Percentiles rank a stretch among this genome's conserved stretches.
These are phyloP conservation scores for Diaporthe batatas DNA, from an alignment of 2,329 filamentous ascomycete species.

Conservation along the genomic window DNA sequence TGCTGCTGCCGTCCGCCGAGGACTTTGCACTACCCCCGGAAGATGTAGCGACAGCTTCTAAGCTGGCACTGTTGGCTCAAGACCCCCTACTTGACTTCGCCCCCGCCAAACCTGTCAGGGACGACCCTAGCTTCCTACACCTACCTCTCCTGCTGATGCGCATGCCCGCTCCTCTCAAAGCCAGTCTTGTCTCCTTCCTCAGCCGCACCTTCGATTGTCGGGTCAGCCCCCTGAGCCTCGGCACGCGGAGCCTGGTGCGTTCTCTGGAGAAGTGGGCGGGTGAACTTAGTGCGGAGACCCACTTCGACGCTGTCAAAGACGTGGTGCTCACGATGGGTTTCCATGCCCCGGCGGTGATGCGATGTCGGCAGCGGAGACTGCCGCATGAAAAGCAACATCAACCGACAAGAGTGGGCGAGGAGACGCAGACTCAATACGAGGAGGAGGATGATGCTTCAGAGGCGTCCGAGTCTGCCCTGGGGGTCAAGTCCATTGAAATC, in stretches of 20 bases:
- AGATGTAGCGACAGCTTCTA: not conserved
- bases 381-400: not conserved
- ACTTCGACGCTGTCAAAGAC: slow-evolving; percentile 57
- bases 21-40: not conserved
- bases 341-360: slow-evolving; percentile 51
- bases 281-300: slow-evolving; percentile 52
- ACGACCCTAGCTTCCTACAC: slow-evolving; percentile 55
- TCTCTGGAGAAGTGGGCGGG: slow-evolving; percentile 67
- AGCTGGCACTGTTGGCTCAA: not conserved
- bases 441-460: slow-evolving; percentile 37
- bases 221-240: slow-evolving; percentile 63
- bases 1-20: slow-evolving; percentile 60
- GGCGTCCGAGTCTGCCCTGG: slow-evolving; percentile 43
- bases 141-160: slow-evolving; percentile 67
- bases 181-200: slow-evolving; percentile 64
- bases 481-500: slow-evolving; percentile 63
- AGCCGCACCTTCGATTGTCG: slow-evolving; percentile 69
- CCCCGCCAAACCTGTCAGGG: slow-evolving; percentile 8
- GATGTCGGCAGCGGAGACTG: not conserved
- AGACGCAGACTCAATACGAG: slow-evolving; percentile 27
- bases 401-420: not conserved
- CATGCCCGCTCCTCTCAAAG: slow-evolving; percentile 67
- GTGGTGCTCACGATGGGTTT: slow-evolving; percentile 66
- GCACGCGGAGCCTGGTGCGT: slow-evolving; percentile 63
- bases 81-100: slow-evolving; percentile 12